phyloP scores from a whole-genome alignment of 768 basidiomycete species.

The Xanthoconium stramineum region DNA sequence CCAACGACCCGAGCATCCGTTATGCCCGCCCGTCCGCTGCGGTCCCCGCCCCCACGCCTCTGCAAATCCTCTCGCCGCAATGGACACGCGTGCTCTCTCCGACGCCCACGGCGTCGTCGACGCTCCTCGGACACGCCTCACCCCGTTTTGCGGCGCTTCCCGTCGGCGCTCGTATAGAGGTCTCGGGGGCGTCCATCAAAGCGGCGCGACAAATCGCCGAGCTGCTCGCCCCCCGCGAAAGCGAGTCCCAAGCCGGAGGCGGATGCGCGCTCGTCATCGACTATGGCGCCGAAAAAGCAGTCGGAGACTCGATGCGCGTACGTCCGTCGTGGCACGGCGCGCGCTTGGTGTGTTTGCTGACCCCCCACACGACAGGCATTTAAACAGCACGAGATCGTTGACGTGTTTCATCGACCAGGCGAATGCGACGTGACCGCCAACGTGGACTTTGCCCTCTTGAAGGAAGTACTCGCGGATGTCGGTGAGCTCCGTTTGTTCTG shows the following conservation, averaged over 20 bases:
- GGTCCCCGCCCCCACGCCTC: conserved; percentile 7
- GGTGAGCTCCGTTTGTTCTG: conserved; percentile 41
- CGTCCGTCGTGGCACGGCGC: conserved; percentile 23
- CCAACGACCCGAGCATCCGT: conserved; percentile 37
- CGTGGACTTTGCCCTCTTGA: conserved; percentile 89
- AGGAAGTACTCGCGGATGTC: conserved; percentile 66
- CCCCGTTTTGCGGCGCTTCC: conserved; percentile 68
- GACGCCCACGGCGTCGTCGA: conserved; percentile 49
- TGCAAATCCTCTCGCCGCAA: conserved; percentile 26
- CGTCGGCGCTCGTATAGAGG: conserved; percentile 72
- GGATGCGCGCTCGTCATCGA: conserved; percentile 82
- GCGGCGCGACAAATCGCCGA: conserved; percentile 67
- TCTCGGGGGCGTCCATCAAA: conserved; percentile 68
- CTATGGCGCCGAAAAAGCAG: conserved; percentile 75
- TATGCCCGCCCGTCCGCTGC: conserved; percentile 23
- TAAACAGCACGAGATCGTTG: conserved; percentile 79
- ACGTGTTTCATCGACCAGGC: conserved; percentile 82
- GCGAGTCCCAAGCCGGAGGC: conserved; percentile 20
- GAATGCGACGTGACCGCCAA: conserved; percentile 93
- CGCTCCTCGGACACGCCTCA: conserved; percentile 61
- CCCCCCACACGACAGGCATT: conserved; percentile 61
- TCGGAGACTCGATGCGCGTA: conserved; percentile 78
- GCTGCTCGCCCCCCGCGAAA: conserved; percentile 39
- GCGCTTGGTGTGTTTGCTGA: background rate
- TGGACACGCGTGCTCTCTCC: conserved; percentile 69